Percentiles rank a stretch among this genome's conserved stretches.
Conservation (phyloP, 805 yeast genomes). For the Priceomyces melissophilus region DNA sequence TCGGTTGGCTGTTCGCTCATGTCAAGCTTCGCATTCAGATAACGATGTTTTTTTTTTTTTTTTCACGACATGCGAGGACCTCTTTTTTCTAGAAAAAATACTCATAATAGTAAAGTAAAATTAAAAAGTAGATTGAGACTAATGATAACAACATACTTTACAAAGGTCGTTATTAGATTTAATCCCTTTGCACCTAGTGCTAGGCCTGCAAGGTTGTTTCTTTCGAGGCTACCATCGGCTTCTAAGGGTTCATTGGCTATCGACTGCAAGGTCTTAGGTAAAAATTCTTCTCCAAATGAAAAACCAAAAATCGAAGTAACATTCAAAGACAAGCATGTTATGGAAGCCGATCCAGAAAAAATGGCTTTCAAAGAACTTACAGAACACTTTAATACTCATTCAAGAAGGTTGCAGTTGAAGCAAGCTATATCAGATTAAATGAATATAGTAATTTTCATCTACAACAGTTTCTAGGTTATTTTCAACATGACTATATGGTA, state of each 20-base stretch:
- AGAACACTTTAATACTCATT: constrained; percentile 72
- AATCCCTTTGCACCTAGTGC: constrained; percentile 75
- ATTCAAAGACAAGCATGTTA: constrained; percentile 71
- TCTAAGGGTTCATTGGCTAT: constrained; percentile 57
- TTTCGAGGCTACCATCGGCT: constrained; percentile 77
- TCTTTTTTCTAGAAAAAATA: not conserved
- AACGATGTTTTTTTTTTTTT: too few relatives aligned
- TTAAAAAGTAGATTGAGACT: not conserved
- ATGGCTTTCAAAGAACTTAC: constrained; percentile 59
- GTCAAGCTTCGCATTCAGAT: too few relatives aligned
- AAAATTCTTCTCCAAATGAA: constrained; percentile 31
- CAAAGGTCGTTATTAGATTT: constrained; percentile 71
- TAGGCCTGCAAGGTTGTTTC: constrained; percentile 73
- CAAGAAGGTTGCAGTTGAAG: constrained; percentile 70
- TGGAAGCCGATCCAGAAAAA: constrained; percentile 63
- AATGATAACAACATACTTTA: constrained; percentile 90
- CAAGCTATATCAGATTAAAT: constrained; percentile 51
- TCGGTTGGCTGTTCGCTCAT: too few relatives aligned
- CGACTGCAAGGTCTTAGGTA: constrained; percentile 58
- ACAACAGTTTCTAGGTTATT: too few relatives aligned
- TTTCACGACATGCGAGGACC: too few relatives aligned
- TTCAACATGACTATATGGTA: too few relatives aligned
- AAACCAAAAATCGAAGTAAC: constrained; percentile 69
- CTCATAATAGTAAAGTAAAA: not conserved
- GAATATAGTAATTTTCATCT: too few relatives aligned